Evolutionary conservation across 139 green algal genomes (phyloP).

Genomic region (Tetratostichococcus sp.): DNA sequence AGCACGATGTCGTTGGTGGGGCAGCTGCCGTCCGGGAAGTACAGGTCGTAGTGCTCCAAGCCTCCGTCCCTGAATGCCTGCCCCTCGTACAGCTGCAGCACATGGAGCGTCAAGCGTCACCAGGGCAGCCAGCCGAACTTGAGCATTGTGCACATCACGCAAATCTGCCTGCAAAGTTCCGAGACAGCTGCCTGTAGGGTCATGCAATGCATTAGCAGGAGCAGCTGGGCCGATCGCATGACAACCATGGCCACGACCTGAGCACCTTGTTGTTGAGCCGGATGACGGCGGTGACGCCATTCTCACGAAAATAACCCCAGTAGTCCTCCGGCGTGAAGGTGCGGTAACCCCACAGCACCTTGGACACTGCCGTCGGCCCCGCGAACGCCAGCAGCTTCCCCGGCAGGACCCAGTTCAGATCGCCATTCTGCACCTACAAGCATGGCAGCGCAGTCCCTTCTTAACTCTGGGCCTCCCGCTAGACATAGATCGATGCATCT

Average conservation of each 20-base stretch:
- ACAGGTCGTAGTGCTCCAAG: constrained; percentile 85
- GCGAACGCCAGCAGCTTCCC: constrained; percentile 87
- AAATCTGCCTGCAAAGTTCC: too few relatives aligned
- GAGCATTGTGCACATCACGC: too few relatives aligned
- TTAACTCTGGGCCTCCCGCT: too few relatives aligned
- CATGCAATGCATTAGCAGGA: too few relatives aligned
- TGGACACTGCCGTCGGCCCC: constrained; percentile 55
- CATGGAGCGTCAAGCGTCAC: not conserved
- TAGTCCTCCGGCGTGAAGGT: constrained; percentile 85
- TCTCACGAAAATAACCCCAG: constrained; percentile 65
- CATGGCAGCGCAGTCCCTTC: constrained; percentile 11
- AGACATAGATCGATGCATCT: not conserved
- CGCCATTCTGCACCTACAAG: constrained; percentile 78
- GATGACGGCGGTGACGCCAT: constrained; percentile 68
- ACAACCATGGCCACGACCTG: too few relatives aligned
- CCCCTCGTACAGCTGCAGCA: constrained; percentile 74
- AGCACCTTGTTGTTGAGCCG: constrained; percentile 83
- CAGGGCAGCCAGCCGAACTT: not conserved
- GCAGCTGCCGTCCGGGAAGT: constrained; percentile 90
- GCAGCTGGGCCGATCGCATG: too few relatives aligned
- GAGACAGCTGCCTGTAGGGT: too few relatives aligned
- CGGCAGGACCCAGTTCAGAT: constrained; percentile 91
- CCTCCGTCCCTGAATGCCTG: constrained; percentile 73
- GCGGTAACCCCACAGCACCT: constrained; percentile 76
- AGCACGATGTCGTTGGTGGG: constrained; percentile 69